Percentiles rank a stretch among this genome's conserved stretches.
Evolutionary conservation across 1,139 yeast genomes (phyloP).

Genomic region (Nakaseomyces delphensis): DNA sequence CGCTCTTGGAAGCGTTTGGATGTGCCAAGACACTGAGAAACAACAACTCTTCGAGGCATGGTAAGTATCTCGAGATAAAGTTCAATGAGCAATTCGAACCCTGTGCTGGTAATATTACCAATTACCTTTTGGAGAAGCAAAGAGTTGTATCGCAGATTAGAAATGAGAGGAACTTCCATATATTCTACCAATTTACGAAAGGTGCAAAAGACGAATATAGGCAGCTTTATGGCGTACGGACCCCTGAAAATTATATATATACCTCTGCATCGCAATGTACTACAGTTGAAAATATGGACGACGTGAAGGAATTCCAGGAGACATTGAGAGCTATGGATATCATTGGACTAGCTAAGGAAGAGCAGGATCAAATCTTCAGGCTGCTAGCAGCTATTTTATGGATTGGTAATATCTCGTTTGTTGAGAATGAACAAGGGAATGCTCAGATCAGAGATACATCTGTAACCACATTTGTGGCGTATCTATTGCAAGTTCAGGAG

Average conservation of each 20-base stretch:
- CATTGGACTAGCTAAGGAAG: constrained; percentile 72
- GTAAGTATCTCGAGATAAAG: constrained; percentile 87
- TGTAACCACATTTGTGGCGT: constrained; percentile 90
- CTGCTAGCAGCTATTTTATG: constrained; percentile 79
- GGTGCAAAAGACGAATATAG: constrained; percentile 82
- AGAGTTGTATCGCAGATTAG: constrained; percentile 90
- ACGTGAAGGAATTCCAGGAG: constrained; percentile 64
- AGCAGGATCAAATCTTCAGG: constrained; percentile 86
- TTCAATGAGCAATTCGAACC: constrained; percentile 82
- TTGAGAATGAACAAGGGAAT: constrained; percentile 81
- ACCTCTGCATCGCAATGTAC: constrained; percentile 85
- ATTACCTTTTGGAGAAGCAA: constrained; percentile 87
- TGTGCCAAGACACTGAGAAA: constrained; percentile 97
- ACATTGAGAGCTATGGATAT: constrained; percentile 80
- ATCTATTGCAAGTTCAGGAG: constrained; percentile 73
- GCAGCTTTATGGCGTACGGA: constrained; percentile 78
- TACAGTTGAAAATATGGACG: constrained; percentile 79
- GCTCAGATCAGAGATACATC: constrained; percentile 73
- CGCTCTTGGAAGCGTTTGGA: constrained; percentile 91
- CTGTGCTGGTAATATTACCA: constrained; percentile 90
- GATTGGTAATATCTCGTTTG: constrained; percentile 87
- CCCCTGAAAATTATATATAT: constrained; percentile 85
- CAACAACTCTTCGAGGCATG: constrained; percentile 95
- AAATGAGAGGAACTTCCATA: constrained; percentile 93
- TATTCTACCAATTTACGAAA: constrained; percentile 91